These are phyloP conservation scores for Cordyceps cateniannulata DNA, from an alignment of 2,329 filamentous ascomycete species.

Conservation along the genomic window DNA sequence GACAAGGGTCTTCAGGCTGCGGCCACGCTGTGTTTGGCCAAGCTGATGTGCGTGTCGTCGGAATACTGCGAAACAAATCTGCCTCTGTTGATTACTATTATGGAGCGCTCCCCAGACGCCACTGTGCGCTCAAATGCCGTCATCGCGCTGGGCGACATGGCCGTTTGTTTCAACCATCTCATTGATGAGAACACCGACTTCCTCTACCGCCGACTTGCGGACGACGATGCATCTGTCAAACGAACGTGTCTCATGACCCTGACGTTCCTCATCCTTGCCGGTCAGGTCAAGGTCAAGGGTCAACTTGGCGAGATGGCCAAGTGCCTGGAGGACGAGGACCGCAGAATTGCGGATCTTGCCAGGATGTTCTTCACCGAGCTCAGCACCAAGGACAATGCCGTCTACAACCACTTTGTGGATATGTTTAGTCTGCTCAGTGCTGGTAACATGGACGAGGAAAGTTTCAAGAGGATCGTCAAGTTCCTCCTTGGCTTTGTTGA, in stretches of 20 bases:
- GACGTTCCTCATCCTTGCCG: constrained; percentile 92
- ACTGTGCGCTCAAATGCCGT: constrained; percentile 94
- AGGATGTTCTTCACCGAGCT: constrained; percentile 98
- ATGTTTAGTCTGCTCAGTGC: constrained; percentile 94
- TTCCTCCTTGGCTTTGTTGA: constrained; percentile 96
- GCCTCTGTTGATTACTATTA: constrained; percentile 91
- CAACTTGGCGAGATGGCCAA: constrained; percentile 99
- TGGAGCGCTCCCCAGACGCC: constrained; percentile 87
- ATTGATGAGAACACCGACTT: constrained; percentile 99
- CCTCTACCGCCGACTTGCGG: constrained; percentile 86
- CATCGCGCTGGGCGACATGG: constrained; percentile 96
- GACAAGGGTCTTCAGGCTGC: constrained; percentile 88
- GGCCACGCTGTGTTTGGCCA: constrained; percentile 88
- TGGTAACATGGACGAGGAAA: constrained; percentile 74
- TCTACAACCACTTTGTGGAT: constrained; percentile 99
- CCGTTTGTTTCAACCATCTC: constrained; percentile 97
- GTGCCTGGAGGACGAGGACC: constrained; percentile 93
- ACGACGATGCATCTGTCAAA: constrained; percentile 84
- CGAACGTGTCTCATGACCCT: constrained; percentile 97
- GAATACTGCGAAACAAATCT: constrained; percentile 95
- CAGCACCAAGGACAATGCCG: constrained; percentile 95
- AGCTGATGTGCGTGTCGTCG: constrained; percentile 96
- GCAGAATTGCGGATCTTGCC: constrained; percentile 85
- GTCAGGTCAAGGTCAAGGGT: constrained; percentile 98
- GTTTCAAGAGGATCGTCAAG: constrained; percentile 78